Conservation (phyloP, 148 eudicot species). For the Cornus florida region DNA sequence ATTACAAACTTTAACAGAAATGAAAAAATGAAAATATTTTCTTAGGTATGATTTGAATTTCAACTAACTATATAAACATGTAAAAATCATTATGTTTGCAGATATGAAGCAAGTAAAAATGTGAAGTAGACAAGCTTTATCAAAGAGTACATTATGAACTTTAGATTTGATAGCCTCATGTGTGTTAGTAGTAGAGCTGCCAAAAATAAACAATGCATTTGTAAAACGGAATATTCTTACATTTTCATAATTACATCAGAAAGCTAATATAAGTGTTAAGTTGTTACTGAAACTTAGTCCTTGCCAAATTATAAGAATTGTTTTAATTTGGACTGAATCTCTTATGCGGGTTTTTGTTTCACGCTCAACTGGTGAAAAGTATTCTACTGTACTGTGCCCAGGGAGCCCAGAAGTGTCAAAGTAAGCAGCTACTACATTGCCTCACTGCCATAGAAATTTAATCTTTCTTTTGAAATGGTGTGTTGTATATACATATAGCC, state of each 20-base stretch:
- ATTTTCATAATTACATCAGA: too few species aligned
- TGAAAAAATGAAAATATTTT: too few species aligned
- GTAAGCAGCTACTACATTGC: constrained; percentile 42
- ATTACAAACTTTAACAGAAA: too few species aligned
- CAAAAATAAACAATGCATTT: not conserved
- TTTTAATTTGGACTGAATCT: not conserved
- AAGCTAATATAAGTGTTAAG: not conserved
- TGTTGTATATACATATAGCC: not conserved
- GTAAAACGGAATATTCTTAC: too few species aligned
- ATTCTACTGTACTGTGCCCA: constrained; percentile 79
- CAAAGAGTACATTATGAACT: not conserved
- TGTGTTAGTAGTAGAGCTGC: not conserved
- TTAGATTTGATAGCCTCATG: not conserved
- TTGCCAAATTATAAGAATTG: not conserved
- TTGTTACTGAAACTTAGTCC: not conserved
- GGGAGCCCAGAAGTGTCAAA: constrained; percentile 50
- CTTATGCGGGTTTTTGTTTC: constrained; percentile 78
- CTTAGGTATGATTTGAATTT: too few species aligned
- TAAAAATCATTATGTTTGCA: too few species aligned
- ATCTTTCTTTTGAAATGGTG: not conserved
- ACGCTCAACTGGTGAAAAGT: constrained; percentile 69
- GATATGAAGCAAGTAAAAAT: too few species aligned
- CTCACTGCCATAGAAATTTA: not conserved
- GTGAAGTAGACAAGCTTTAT: too few species aligned
- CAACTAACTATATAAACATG: too few species aligned